phyloP scores from a whole-genome alignment of 306 rosid genomes.

The Cucumis sativus region DNA sequence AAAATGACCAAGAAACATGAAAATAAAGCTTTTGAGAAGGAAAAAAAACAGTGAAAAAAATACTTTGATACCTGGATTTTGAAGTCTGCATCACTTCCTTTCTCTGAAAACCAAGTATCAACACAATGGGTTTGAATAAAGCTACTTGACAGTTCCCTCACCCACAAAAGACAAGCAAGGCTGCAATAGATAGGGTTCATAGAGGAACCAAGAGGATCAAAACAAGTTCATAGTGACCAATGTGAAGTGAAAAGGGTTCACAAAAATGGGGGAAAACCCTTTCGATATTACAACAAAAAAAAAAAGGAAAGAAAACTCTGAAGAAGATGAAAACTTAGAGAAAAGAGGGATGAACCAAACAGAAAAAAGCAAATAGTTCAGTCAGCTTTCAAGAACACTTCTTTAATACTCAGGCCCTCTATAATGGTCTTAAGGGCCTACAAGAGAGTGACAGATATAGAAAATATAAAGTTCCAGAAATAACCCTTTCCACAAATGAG shows the following conservation, averaged over 20 bases:
- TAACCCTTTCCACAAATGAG: constrained; percentile 4
- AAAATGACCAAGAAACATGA: background rate
- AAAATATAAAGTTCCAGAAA: background rate
- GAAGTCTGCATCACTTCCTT: constrained; percentile 80
- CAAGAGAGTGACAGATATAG: constrained; percentile 5
- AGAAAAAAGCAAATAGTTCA: background rate
- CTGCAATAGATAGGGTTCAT: constrained; percentile 33
- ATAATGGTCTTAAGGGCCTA: constrained; percentile 4
- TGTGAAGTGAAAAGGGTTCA: constrained; percentile 6
- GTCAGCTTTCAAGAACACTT: constrained; percentile 4
- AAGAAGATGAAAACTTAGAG: background rate
- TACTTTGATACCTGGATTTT: constrained; percentile 59
- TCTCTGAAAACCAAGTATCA: constrained; percentile 4
- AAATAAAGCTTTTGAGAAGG: background rate
- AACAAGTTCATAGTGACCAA: constrained; percentile 27
- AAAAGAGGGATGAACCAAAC: background rate
- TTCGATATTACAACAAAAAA: background rate
- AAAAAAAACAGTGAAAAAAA: background rate
- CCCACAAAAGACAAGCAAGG: constrained; percentile 46
- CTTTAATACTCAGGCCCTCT: constrained; percentile 10
- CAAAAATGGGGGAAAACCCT: background rate
- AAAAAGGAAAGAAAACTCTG: background rate
- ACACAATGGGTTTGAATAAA: constrained; percentile 15
- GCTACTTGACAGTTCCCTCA: constrained; percentile 44
- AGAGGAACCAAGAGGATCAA: constrained; percentile 50